Evolutionary conservation across 1,284 basidiomycete genomes (phyloP), one percentile per base, ranked within the genome.

Genomic region (Cryptococcus sp.): DNA sequence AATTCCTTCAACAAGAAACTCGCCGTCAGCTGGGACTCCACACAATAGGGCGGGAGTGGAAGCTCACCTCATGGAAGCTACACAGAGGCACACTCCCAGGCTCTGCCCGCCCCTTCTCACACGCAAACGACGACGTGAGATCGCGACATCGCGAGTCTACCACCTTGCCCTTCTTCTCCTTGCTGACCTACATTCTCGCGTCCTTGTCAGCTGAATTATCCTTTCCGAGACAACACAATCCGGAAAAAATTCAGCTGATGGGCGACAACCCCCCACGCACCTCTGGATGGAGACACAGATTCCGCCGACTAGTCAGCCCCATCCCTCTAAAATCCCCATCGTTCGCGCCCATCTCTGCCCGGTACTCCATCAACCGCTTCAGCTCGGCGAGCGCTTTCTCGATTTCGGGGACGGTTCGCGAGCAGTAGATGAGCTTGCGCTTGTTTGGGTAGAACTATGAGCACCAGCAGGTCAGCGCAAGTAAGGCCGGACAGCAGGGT

Each of bases 331-430:
- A 98, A 24, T 80, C 85, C 45, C 82, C 82, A 69, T 97, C 92
- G 69, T 90, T 91, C 53, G 84, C 83, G 48, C 82, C 78, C 66
- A 78, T 87, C 65, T 91, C 82, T 61, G 88, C 87, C 43, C 96
- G 86, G 75, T 98, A 98, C 37, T 86, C 86, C 87, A 99, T 92
- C 40, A 99, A 79, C 46, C 95, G 82, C 77, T 98, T 96, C 70
- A 99, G 79, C 79, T 99, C 96, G 1, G 93, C 87, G 47, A 99
- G 80, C 0, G 96, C 96, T 77, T 99, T 99, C 77, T 99, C 96
- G 66, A 99, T 99, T 79, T 99, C 96, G 6, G 96, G 96, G n/a
- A 99, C 96, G 3, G 96, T 99, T 71, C 96, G 94, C 23, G 96
- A 98, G 78, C 96, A 99, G 77, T 99, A 99, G 65, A 99, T 88